Evolutionary conservation across 2,329 filamentous ascomycete species (phyloP), one percentile per base, ranked within the genome.

Genomic region (Leptoxyphium fumago): DNA sequence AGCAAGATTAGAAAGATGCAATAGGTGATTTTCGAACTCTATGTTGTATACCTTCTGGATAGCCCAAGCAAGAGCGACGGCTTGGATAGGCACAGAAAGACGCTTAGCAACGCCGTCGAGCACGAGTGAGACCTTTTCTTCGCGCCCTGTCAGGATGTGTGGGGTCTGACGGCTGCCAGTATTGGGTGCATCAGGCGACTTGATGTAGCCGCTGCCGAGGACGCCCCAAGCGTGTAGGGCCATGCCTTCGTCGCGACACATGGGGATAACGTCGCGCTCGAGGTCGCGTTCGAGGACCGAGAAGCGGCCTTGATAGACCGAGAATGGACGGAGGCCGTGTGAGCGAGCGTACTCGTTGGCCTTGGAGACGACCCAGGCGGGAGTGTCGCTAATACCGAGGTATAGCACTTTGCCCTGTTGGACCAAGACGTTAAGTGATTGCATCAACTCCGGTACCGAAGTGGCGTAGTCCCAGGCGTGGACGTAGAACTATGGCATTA

Each of bases 1-100:
- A 50, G 51, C 46, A 50, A 49, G 21, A 51, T 49, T 28, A 51
- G 51, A 5, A 81, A 29, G 87, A 41, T 34, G 56, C 56, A 30
- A 83, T 64, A 73, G 4, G 51, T 80, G 44, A 84, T 69, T 28
- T 71, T 53, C 48, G 36, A 49, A 54, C 46, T 59, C 56, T 29
- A 9, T 15, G 5, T 36, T 36, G 32, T 3, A 15, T 17, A 38
- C 34, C 34, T 38, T 38, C 34, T 38, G 34, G n/a, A 38, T 38
- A 17, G 34, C 34, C 34, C 34, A 38, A 14, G 34, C 34, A n/a
- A 38, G 15, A 38, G 34, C 34, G 15, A 38, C 34, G 15, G 34
- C 34, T 17, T 38, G 34, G 8, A 38, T 38, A 14, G 34, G 34
- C 8, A 38, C 34, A 38, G n/a, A 3, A 17, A 3, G 34, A n/a